phyloP scores from a whole-genome alignment of 495 filamentous ascomycete species.

The Tricharina praecox region DNA sequence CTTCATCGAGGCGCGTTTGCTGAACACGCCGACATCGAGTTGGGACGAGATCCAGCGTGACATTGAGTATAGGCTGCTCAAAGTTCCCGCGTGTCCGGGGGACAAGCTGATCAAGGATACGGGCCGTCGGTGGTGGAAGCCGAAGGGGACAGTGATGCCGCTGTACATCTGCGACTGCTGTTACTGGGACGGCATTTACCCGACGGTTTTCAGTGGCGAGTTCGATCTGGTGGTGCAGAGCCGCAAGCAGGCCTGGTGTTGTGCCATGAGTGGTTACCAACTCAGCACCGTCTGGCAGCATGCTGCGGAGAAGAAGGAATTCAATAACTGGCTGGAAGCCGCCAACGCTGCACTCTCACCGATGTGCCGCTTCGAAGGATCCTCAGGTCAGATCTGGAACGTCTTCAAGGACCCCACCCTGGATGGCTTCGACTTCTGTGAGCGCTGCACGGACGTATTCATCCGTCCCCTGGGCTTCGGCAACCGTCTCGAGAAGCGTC shows the following conservation, averaged over 20 bases:
- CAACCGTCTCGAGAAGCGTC: background rate
- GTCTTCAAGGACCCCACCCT: constrained; percentile 1
- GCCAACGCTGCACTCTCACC: background rate
- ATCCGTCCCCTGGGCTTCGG: constrained; percentile 6
- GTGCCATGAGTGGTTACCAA: constrained; percentile 3
- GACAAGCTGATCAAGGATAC: background rate
- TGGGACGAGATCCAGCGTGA: background rate
- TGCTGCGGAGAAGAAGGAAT: background rate
- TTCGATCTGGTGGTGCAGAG: background rate
- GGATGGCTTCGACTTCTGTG: constrained; percentile 5
- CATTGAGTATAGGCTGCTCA: constrained; percentile 3
- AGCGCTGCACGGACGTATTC: constrained; percentile 3
- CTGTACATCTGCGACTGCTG: constrained; percentile 7
- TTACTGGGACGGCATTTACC: constrained; percentile 4
- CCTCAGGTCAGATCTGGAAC: background rate
- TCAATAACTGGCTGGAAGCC: background rate
- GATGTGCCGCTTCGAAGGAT: background rate
- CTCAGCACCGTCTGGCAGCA: constrained; percentile 3
- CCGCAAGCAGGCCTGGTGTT: background rate
- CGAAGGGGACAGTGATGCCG: background rate
- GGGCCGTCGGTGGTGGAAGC: constrained; percentile 4
- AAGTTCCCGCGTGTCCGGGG: background rate
- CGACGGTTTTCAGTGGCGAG: background rate
- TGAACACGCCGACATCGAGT: background rate
- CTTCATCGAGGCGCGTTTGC: constrained; percentile 2